A percentile compares a stretch with the other conserved stretches of the same genome.
phyloP scores from a whole-genome alignment of 192 early-diverging fungal species.

The Fimicolochytrium jonesii region DNA sequence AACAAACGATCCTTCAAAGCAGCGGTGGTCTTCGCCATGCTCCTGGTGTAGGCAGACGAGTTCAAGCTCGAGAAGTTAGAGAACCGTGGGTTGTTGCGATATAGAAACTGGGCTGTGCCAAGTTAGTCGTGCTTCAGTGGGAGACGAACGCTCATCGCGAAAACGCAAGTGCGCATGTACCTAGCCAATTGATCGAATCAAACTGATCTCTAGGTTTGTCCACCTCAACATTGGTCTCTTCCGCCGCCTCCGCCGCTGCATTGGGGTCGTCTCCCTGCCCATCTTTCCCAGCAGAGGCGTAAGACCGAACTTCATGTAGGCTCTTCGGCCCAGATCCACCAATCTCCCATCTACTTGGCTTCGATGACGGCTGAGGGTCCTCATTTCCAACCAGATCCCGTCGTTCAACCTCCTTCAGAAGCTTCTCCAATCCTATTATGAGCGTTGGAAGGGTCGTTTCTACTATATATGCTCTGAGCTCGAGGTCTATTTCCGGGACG shows the following conservation, averaged over 20 bases:
- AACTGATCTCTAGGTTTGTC: slow-evolving; percentile 39
- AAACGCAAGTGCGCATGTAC: slow-evolving; percentile 23
- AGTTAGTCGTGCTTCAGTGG: neutral
- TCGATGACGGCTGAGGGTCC: neutral
- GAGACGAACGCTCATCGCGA: neutral
- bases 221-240: too few relatives aligned
- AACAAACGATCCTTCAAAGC: slow-evolving; percentile 40
- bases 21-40: slow-evolving; percentile 26
- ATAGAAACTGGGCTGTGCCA: slow-evolving; percentile 51
- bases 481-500: slow-evolving; percentile 37
- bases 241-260: too few relatives aligned
- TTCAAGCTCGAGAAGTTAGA: slow-evolving; percentile 32
- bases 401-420: slow-evolving; percentile 38
- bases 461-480: slow-evolving; percentile 44
- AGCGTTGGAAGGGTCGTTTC: slow-evolving; percentile 46
- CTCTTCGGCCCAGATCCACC: neutral
- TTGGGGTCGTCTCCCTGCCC: too few relatives aligned
- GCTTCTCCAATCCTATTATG: slow-evolving; percentile 42
- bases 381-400: slow-evolving; percentile 19
- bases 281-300: too few relatives aligned
- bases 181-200: slow-evolving; percentile 55
- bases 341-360: too few relatives aligned
- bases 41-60: slow-evolving; percentile 35
- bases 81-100: slow-evolving; percentile 54
- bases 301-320: slow-evolving; percentile 3